Conservation (phyloP, 176 grass and related monocot species). For the Phoenix roebelenii region DNA sequence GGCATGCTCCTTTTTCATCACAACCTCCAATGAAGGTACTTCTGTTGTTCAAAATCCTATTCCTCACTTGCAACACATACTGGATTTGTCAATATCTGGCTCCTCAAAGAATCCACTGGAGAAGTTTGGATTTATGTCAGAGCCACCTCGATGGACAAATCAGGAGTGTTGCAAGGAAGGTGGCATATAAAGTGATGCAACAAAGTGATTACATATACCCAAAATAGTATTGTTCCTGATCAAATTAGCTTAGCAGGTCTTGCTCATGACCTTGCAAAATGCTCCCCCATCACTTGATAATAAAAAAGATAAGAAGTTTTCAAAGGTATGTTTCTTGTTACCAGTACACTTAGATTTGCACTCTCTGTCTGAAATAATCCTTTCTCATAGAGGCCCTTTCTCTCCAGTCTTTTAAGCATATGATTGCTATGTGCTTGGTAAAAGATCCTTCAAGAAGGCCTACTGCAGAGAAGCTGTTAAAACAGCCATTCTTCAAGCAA, state of each 20-base stretch:
- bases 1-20: constrained; percentile 93
- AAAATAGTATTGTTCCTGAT: neutral
- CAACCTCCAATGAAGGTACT: constrained; percentile 93
- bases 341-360: neutral
- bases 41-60: neutral
- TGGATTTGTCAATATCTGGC: too few species aligned
- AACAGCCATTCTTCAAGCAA: constrained; percentile 94
- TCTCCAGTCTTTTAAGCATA: constrained; percentile 77
- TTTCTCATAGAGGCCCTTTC: constrained; percentile 1
- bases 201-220: too few species aligned
- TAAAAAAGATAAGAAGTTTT: constrained; percentile 79
- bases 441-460: constrained; percentile 92
- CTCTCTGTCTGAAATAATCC: neutral
- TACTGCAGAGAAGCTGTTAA: constrained; percentile 65
- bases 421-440: constrained; percentile 89
- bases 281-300: constrained; percentile 78
- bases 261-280: constrained; percentile 97
- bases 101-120: too few species aligned
- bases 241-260: constrained; percentile 37
- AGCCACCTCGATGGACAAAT: too few species aligned
- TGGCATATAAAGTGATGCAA: too few species aligned
- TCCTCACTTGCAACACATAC: too few species aligned
- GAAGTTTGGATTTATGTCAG: too few species aligned
- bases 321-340: constrained; percentile 49
- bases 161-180: too few species aligned